Evolutionary conservation across 257 asterid genomes (phyloP).

Genomic region (Buddleja alternifolia): DNA sequence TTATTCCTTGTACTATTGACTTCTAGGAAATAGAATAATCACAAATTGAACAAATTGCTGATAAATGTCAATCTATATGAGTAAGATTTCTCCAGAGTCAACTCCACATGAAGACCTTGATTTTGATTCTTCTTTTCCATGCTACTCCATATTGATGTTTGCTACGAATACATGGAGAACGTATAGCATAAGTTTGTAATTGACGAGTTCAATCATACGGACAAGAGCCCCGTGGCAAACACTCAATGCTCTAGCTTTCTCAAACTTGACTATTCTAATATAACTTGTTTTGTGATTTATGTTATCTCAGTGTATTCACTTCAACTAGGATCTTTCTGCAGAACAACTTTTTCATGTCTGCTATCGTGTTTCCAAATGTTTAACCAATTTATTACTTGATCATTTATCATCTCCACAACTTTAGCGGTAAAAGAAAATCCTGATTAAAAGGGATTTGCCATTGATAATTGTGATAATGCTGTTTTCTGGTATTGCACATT

Average conservation of each 20-base stretch:
- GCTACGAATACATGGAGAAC: conserved; percentile 6
- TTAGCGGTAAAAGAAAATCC: conserved; percentile 19
- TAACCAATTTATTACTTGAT: conserved; percentile 4
- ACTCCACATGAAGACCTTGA: not conserved
- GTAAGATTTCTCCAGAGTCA: not conserved
- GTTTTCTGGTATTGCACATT: conserved; percentile 39
- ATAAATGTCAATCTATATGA: not conserved
- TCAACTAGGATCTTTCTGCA: not conserved
- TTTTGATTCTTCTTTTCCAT: not conserved
- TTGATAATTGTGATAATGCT: conserved; percentile 24
- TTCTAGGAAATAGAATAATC: not conserved
- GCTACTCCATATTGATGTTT: not conserved
- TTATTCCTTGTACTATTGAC: not conserved
- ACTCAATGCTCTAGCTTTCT: not conserved
- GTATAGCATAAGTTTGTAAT: not conserved
- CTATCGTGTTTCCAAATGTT: not conserved
- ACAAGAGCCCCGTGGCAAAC: not conserved
- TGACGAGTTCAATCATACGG: not conserved
- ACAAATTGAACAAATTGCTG: not conserved
- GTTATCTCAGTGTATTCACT: not conserved
- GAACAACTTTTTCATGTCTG: conserved; percentile 11
- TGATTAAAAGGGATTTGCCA: conserved; percentile 6
- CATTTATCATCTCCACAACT: not conserved
- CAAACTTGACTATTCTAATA: not conserved
- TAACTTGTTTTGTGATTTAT: conserved; percentile 3